Conservation (phyloP, 306 rosid species). For the Quercus mongolica region DNA sequence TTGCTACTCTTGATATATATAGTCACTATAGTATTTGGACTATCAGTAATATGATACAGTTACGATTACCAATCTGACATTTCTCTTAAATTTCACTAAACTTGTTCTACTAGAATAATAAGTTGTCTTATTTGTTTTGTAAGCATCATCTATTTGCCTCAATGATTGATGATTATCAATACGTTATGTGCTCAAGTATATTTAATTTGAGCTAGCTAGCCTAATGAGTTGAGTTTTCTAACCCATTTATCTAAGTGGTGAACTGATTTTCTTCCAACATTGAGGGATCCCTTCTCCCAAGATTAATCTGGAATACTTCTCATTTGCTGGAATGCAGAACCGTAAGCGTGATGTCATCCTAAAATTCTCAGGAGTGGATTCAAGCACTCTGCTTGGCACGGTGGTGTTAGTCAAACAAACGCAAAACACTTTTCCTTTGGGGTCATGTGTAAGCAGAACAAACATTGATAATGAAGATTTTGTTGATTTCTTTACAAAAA, state of each 20-base stretch:
- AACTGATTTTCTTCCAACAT: neutral
- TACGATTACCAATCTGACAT: neutral
- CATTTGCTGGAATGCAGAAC: constrained; percentile 44
- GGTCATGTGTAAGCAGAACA: constrained; percentile 73
- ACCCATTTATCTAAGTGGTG: neutral
- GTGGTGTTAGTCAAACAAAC: constrained; percentile 60
- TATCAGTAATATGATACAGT: neutral
- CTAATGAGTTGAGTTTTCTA: neutral
- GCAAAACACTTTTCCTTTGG: constrained; percentile 75
- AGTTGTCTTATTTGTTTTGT: neutral
- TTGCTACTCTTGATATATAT: neutral
- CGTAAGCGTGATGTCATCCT: constrained; percentile 77
- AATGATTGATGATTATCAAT: neutral
- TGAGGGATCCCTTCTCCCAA: neutral
- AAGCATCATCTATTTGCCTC: neutral
- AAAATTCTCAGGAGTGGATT: constrained; percentile 63
- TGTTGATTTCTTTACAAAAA: constrained; percentile 59
- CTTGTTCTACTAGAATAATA: neutral
- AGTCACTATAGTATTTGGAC: neutral
- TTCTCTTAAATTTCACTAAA: neutral
- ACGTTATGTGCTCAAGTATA: neutral
- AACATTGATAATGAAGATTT: constrained; percentile 92
- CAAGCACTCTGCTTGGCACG: constrained; percentile 29
- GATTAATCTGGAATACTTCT: constrained; percentile 11
- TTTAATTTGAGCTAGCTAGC: neutral